phyloP scores from a whole-genome alignment of 208 protist species.

The Trypanosoma melophagium region DNA sequence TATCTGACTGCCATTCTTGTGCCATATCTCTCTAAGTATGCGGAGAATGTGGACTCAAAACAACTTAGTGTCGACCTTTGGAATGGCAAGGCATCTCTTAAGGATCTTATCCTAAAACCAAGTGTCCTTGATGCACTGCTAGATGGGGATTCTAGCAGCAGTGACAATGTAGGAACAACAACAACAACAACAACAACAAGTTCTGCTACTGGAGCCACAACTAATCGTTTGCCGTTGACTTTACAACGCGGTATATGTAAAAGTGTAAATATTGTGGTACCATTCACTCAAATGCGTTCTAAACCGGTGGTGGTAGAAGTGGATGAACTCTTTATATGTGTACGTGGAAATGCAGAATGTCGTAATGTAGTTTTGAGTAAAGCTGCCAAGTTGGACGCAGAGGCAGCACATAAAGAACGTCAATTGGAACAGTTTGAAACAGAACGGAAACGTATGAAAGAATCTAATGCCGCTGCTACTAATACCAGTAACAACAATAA shows the following conservation, averaged over 20 bases:
- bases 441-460: slow-evolving; percentile 54
- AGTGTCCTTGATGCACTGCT: slow-evolving; percentile 67
- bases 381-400: slow-evolving; percentile 42
- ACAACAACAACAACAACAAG: not conserved
- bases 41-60: slow-evolving; percentile 81
- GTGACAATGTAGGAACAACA: slow-evolving; percentile 5
- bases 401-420: slow-evolving; percentile 49
- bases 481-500: not conserved
- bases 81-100: slow-evolving; percentile 77
- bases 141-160: slow-evolving; percentile 14
- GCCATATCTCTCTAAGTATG: slow-evolving; percentile 80
- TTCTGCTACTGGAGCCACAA: not conserved
- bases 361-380: slow-evolving; percentile 33
- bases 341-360: slow-evolving; percentile 28
- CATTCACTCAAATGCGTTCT: slow-evolving; percentile 73
- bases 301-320: slow-evolving; percentile 83
- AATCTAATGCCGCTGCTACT: slow-evolving; percentile 18
- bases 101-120: slow-evolving; percentile 71
- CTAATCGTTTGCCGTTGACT: slow-evolving; percentile 27
- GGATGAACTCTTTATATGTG: slow-evolving; percentile 71
- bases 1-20: slow-evolving; percentile 80
- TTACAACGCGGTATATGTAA: slow-evolving; percentile 82
- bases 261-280: slow-evolving; percentile 72
- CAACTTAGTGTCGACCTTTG: slow-evolving; percentile 81
- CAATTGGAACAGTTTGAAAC: slow-evolving; percentile 73